Evolutionary conservation across 1,284 basidiomycete genomes (phyloP), one percentile per base, ranked within the genome.

Genomic region (Cryptococcus sp.): DNA sequence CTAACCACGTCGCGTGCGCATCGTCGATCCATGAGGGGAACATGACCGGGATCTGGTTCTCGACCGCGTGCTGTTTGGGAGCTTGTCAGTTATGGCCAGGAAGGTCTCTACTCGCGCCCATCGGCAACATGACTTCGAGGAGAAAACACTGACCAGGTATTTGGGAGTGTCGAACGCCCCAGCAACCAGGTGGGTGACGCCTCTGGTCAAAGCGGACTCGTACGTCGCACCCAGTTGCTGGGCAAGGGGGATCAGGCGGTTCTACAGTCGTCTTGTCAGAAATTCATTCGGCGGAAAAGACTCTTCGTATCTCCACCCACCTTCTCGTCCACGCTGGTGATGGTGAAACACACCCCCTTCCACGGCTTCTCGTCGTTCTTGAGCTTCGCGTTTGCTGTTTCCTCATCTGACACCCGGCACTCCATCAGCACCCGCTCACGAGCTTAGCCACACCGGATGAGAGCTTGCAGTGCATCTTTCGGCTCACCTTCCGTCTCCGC

Each of bases 281-380:
- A n/a, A n/a, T n/a, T n/a, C n/a, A n/a, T n/a, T n/a, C n/a, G n/a
- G n/a, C n/a, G n/a, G n/a, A n/a, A n/a, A n/a, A n/a, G n/a, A n/a
- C n/a, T n/a, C n/a, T n/a, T n/a, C n/a, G 28, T 43, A 38, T n/a
- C n/a, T n/a, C n/a, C n/a, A 43, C 63, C 37, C 20, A 70, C 66
- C 63, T 76, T 76, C 50, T 73, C 64, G 15, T 76, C 74, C 12
- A 72, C 69, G 6, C 72, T 71, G 6, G 72, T 75, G 50, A 76
- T 71, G 9, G 74, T 76, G 28, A 76, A 63, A 2, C 61, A 60
- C 3, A 76, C 62, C 0, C 56, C 59, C 37, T 58, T 56, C 72
- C 71, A 73, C 18, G 74, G 74, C 55, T 53, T 68, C 21, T 57
- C 50, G 12, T 45, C 45, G 9, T 55, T 59, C 16, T 60, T 46